These are phyloP conservation scores for Ophiocordyceps unilateralis DNA, from an alignment of 2,329 filamentous ascomycete genomes.

Conservation along the genomic window DNA sequence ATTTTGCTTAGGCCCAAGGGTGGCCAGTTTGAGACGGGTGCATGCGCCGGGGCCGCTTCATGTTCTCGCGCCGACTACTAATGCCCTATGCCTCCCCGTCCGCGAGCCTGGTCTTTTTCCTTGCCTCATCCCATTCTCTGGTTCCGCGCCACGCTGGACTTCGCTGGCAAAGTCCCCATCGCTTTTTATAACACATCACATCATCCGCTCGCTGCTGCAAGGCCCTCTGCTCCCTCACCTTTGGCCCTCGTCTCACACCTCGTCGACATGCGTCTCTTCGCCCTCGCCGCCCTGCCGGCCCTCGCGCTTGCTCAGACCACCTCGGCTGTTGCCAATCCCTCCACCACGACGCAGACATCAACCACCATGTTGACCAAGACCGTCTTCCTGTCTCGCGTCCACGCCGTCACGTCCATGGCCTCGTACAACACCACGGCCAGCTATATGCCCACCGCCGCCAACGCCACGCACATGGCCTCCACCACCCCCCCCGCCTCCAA, in stretches of 20 bases:
- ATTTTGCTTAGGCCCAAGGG: too few species aligned
- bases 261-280: neutral
- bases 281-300: conserved; percentile 29
- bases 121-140: conserved; percentile 3
- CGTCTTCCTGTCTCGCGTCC: conserved; percentile 29
- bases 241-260: conserved; percentile 17
- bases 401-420: conserved; percentile 18
- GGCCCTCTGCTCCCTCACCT: conserved; percentile 16
- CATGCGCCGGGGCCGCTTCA: too few species aligned
- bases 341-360: conserved; percentile 25
- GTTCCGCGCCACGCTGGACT: conserved; percentile 16
- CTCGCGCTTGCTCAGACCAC: conserved; percentile 32
- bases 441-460: conserved; percentile 11
- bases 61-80: neutral
- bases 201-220: neutral
- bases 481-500: conserved; percentile 8
- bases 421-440: conserved; percentile 15
- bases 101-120: conserved; percentile 1
- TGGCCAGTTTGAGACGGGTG: too few species aligned
- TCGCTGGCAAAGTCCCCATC: conserved; percentile 38
- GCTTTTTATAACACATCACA: neutral
- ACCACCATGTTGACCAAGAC: conserved; percentile 35
- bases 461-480: conserved; percentile 8
- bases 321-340: neutral
- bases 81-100: neutral